Percentiles rank a stretch among this genome's conserved stretches.
These are phyloP conservation scores for Ceratocystis alfenasii DNA, from an alignment of 2,329 filamentous ascomycete species.

Conservation along the genomic window DNA sequence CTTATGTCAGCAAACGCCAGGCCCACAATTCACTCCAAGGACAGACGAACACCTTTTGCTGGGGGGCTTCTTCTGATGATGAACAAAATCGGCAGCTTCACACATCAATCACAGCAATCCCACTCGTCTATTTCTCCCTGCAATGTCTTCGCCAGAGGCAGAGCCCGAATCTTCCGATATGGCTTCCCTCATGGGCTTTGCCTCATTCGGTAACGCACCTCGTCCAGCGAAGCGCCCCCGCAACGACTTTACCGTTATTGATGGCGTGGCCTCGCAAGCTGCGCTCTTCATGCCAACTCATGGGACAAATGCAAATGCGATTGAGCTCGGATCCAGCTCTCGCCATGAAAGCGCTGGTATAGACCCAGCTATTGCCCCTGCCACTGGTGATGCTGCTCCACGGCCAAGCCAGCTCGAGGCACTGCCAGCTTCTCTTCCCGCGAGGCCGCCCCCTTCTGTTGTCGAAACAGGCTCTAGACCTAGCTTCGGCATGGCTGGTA, in stretches of 20 bases:
- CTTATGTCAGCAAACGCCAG: conserved; percentile 19
- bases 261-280: not conserved
- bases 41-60: no score
- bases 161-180: conserved; percentile 45
- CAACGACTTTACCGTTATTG: conserved; percentile 17
- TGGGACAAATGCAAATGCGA: conserved; percentile 2
- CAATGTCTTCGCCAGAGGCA: conserved; percentile 27
- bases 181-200: conserved; percentile 60
- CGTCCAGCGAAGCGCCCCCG: conserved; percentile 52
- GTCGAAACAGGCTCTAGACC: not conserved
- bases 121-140: not conserved
- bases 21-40: conserved; percentile 9
- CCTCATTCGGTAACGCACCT: conserved; percentile 49
- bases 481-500: not conserved
- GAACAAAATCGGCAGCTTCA: no score
- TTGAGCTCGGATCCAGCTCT: not conserved
- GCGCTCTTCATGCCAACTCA: not conserved
- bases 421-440: not conserved
- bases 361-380: not conserved
- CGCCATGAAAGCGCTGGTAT: not conserved
- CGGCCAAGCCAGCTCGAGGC: not conserved
- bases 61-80: no score
- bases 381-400: not conserved
- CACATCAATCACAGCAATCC: not conserved
- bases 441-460: not conserved